Conservation (phyloP, 495 filamentous ascomycete genomes). For the Penicillium angulare region DNA sequence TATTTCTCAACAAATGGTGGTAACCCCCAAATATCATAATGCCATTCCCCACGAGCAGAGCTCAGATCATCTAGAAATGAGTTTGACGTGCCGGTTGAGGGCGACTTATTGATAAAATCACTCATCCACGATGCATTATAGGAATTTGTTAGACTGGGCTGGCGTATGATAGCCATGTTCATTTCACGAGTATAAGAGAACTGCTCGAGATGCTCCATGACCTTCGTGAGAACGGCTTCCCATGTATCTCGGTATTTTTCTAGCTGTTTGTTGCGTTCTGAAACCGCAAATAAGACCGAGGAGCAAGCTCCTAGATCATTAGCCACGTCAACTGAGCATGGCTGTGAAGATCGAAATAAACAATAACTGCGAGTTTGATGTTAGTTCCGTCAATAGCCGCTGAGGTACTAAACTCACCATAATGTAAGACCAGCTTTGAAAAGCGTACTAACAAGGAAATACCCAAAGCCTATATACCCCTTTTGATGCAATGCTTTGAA, state of each 20-base stretch:
- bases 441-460: constrained; percentile 37
- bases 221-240: constrained; percentile 6
- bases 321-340: constrained; percentile 2
- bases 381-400: neutral
- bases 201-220: constrained; percentile 1
- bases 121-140: neutral
- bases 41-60: no score
- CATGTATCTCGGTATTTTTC: constrained; percentile 7
- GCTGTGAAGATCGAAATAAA: constrained; percentile 5
- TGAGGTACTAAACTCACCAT: constrained; percentile 9
- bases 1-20: no score
- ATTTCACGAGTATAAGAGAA: neutral
- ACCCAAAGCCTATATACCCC: constrained; percentile 39
- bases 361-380: neutral
- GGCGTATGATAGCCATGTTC: neutral
- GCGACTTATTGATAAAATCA: neutral
- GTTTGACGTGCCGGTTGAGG: neutral
- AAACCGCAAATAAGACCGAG: constrained; percentile 4
- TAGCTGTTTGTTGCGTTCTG: neutral
- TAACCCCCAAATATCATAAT: no score
- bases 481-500: constrained; percentile 39
- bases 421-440: constrained; percentile 44
- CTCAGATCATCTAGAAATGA: neutral
- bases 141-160: neutral
- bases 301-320: constrained; percentile 8